Conservation (phyloP, 192 early-diverging fungal species). For the Umbelopsis sp. region DNA sequence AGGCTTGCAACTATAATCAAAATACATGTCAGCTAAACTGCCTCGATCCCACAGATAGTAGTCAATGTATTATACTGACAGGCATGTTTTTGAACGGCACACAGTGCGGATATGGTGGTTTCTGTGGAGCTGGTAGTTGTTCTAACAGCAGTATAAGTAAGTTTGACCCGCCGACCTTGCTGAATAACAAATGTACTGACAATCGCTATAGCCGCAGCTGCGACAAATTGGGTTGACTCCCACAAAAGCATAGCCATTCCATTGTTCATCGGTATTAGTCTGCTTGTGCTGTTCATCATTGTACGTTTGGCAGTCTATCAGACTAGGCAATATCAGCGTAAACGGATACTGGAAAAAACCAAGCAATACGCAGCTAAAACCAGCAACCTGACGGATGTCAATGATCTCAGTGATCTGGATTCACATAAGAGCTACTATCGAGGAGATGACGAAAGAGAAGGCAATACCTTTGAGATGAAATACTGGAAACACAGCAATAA, state of each 20-base stretch:
- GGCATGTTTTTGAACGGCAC: conserved; percentile 75
- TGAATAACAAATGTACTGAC: background rate
- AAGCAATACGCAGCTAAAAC: conserved; percentile 1
- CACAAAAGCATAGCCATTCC: conserved; percentile 52
- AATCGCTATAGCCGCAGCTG: conserved; percentile 28
- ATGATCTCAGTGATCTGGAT: background rate
- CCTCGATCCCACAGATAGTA: conserved; percentile 50
- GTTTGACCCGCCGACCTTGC: background rate
- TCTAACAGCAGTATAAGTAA: conserved; percentile 35
- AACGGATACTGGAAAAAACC: background rate
- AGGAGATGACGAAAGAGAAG: background rate
- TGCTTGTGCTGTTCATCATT: conserved; percentile 41
- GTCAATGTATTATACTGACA: conserved; percentile 58
- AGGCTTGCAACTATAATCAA: conserved; percentile 57
- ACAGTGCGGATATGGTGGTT: conserved; percentile 70
- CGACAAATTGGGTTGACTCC: conserved; percentile 47
- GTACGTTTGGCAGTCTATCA: conserved; percentile 24
- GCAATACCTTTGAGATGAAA: background rate
- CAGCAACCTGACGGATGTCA: background rate
- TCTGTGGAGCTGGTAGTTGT: conserved; percentile 63
- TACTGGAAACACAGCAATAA: background rate
- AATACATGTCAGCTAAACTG: conserved; percentile 69
- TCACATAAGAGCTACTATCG: background rate
- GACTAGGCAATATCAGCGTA: background rate
- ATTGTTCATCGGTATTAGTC: conserved; percentile 36